These are phyloP conservation scores for Trichoderma orchidacearum DNA, from an alignment of 495 filamentous ascomycete genomes.

Conservation along the genomic window DNA sequence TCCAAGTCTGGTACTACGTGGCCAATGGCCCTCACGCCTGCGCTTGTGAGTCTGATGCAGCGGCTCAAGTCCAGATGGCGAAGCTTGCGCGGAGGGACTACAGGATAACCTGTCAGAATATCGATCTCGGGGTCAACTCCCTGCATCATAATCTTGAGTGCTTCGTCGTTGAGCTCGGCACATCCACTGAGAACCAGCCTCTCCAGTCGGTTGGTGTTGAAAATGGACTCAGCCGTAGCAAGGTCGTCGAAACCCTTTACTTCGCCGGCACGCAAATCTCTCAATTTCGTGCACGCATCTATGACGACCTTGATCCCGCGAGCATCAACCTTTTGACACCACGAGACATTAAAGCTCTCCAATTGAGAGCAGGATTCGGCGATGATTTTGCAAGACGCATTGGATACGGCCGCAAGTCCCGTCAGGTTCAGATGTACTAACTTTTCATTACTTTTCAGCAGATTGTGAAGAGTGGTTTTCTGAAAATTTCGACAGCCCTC, in stretches of 20 bases:
- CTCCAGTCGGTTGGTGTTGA: constrained; percentile 67
- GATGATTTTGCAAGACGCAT: constrained; percentile 78
- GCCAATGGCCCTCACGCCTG: constrained; percentile 51
- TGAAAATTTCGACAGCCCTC: constrained; percentile 81
- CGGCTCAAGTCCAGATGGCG: constrained; percentile 76
- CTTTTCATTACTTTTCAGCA: constrained; percentile 63
- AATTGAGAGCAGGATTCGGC: constrained; percentile 69
- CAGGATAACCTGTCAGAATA: constrained; percentile 55
- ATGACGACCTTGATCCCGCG: constrained; percentile 64
- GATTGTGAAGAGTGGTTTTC: constrained; percentile 59
- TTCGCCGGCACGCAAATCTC: constrained; percentile 73
- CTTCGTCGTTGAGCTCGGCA: constrained; percentile 57
- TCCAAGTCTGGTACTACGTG: constrained; percentile 67
- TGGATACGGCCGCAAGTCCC: constrained; percentile 65
- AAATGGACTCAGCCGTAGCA: constrained; percentile 56
- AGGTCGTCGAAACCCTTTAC: constrained; percentile 63
- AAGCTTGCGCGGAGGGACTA: constrained; percentile 66
- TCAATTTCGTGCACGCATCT: constrained; percentile 54
- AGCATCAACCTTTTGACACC: constrained; percentile 80
- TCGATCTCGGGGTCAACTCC: constrained; percentile 65
- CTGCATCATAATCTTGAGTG: constrained; percentile 56
- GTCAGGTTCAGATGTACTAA: constrained; percentile 76
- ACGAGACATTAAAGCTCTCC: constrained; percentile 75
- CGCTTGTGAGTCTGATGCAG: constrained; percentile 58
- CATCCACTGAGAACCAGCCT: constrained; percentile 67